phyloP scores from a whole-genome alignment of 2,329 filamentous ascomycete genomes.

The Talaromyces islandicus region DNA sequence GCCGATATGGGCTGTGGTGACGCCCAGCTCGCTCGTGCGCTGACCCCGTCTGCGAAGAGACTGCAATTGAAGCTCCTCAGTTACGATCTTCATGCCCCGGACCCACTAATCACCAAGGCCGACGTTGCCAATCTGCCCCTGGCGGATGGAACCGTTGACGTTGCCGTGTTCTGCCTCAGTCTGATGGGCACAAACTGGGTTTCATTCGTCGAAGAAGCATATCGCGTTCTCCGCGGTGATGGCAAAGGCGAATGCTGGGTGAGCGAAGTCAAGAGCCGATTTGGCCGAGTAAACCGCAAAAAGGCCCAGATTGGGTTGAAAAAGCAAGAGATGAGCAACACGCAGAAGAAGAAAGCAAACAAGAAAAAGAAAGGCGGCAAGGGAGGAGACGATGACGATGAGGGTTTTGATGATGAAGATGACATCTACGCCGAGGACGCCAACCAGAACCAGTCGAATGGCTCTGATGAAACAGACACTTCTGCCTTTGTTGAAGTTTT shows the following conservation, averaged over 20 bases:
- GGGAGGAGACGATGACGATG: slow-evolving; percentile 34
- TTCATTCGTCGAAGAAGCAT: slow-evolving; percentile 92
- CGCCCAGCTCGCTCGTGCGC: slow-evolving; percentile 66
- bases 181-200: slow-evolving; percentile 99
- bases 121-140: slow-evolving; percentile 84
- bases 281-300: slow-evolving; percentile 55
- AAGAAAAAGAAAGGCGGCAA: slow-evolving; percentile 41
- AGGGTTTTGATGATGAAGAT: slow-evolving; percentile 40
- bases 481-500: slow-evolving; percentile 81
- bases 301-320: slow-evolving; percentile 32
- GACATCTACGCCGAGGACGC: slow-evolving; percentile 47
- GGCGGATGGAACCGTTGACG: slow-evolving; percentile 66
- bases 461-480: slow-evolving; percentile 73
- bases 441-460: slow-evolving; percentile 40
- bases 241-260: slow-evolving; percentile 84
- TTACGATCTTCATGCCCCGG: slow-evolving; percentile 78
- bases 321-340: slow-evolving; percentile 32
- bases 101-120: slow-evolving; percentile 72
- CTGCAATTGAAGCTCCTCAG: slow-evolving; percentile 71
- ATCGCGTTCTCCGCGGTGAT: slow-evolving; percentile 82
- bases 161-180: slow-evolving; percentile 91
- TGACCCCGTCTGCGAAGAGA: slow-evolving; percentile 56
- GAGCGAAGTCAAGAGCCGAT: slow-evolving; percentile 92
- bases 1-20: slow-evolving; percentile 94
- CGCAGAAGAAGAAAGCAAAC: slow-evolving; percentile 38